Conservation (phyloP, 2,329 filamentous ascomycete genomes). For the Cladosporium cucumerinum region DNA sequence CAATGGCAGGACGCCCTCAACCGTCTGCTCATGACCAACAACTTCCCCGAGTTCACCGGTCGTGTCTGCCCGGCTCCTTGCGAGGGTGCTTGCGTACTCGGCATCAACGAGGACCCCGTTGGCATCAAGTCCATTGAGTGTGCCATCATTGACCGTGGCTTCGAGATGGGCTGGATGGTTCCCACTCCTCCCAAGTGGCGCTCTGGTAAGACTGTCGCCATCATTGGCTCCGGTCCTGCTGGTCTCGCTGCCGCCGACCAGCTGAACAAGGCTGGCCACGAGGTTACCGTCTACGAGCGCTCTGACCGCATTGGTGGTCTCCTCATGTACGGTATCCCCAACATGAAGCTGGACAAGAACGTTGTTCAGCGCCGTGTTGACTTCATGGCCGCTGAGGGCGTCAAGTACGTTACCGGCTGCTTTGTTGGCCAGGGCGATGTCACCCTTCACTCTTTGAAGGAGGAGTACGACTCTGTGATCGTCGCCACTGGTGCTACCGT, state of each 20-base stretch:
- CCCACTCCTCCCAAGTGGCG: slow-evolving; percentile 73
- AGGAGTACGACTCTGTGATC: slow-evolving; percentile 75
- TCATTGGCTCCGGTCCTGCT: slow-evolving; percentile 89
- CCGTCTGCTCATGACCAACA: slow-evolving; percentile 91
- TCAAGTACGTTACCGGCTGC: slow-evolving; percentile 76
- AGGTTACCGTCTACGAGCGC: slow-evolving; percentile 87
- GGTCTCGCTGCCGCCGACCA: slow-evolving; percentile 90
- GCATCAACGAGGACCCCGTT: slow-evolving; percentile 94
- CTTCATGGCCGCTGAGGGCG: slow-evolving; percentile 86
- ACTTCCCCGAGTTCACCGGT: slow-evolving; percentile 97
- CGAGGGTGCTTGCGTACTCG: slow-evolving; percentile 91
- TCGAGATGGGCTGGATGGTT: slow-evolving; percentile 98
- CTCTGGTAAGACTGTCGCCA: slow-evolving; percentile 81
- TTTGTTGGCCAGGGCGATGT: slow-evolving; percentile 70
- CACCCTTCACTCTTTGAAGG: slow-evolving; percentile 68
- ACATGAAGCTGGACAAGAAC: slow-evolving; percentile 99
- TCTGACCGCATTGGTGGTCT: slow-evolving; percentile 86
- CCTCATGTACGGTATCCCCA: slow-evolving; percentile 97
- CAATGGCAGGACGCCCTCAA: slow-evolving; percentile 92
- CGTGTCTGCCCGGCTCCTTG: slow-evolving; percentile 96
- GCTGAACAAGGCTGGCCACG: slow-evolving; percentile 87
- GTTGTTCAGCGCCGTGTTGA: slow-evolving; percentile 93
- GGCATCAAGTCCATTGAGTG: slow-evolving; percentile 99
- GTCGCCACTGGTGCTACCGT: slow-evolving; percentile 92
- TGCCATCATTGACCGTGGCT: slow-evolving; percentile 94